phyloP scores from a whole-genome alignment of 2,329 filamentous ascomycete genomes.

The Paracoccidioides brasiliensis region DNA sequence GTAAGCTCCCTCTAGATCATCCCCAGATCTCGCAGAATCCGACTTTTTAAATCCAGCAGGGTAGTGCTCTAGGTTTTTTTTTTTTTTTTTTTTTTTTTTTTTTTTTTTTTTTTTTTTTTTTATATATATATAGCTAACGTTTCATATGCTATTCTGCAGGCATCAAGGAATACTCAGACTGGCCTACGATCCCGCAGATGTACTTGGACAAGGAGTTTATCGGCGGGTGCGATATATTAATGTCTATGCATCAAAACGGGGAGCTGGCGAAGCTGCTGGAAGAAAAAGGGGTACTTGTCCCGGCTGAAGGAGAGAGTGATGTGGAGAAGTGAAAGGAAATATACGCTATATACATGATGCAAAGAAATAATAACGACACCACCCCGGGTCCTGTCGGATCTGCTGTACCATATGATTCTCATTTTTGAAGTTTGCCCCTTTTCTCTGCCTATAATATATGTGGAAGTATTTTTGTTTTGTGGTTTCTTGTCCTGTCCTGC shows the following conservation, averaged over 20 bases:
- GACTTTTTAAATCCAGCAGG: too few relatives aligned
- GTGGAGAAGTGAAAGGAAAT: not conserved
- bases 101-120: not conserved
- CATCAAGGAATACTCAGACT: conserved; percentile 98
- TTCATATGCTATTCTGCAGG: conserved; percentile 38
- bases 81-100: not conserved
- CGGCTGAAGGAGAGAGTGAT: conserved; percentile 36
- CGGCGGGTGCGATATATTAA: conserved; percentile 92
- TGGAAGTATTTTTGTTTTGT: not conserved
- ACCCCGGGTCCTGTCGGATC: not conserved
- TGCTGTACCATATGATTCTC: not conserved
- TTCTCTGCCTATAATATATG: not conserved
- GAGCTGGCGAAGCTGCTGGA: conserved; percentile 84
- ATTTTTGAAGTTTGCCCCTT: not conserved
- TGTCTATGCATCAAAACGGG: conserved; percentile 94
- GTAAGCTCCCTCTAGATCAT: conserved; percentile 33
- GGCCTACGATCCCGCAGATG: conserved; percentile 95
- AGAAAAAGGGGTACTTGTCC: conserved; percentile 74
- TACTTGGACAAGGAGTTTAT: conserved; percentile 94
- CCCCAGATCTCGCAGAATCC: not conserved
- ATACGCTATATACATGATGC: not conserved
- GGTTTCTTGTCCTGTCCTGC: not conserved
- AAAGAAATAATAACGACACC: not conserved
- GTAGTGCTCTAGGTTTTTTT: too few relatives aligned
- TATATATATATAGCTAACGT: conserved; percentile 5